These are phyloP conservation scores for Nicotiana otophora DNA, from an alignment of 257 asterid genomes.

Conservation along the genomic window DNA sequence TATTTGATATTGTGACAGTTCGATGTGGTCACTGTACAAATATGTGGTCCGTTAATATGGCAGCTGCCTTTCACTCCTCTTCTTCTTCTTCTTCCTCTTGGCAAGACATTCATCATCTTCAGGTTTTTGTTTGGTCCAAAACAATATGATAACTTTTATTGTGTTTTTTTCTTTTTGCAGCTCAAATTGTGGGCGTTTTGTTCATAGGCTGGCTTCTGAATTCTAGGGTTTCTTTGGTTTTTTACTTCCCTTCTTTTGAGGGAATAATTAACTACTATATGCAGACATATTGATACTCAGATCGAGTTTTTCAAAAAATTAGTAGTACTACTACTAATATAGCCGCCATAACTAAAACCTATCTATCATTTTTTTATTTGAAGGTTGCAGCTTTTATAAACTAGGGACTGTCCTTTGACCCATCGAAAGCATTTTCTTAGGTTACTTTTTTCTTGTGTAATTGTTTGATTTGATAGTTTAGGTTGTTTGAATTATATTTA, in stretches of 20 bases:
- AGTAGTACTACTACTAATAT: constrained; percentile 15
- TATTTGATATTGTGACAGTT: constrained; percentile 78
- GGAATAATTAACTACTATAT: constrained; percentile 19
- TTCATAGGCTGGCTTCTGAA: constrained; percentile 34
- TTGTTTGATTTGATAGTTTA: constrained; percentile 6
- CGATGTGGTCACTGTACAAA: constrained; percentile 90
- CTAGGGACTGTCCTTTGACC: neutral
- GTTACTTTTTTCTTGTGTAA: neutral
- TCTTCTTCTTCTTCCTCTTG: constrained; percentile 14
- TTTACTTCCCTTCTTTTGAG: constrained; percentile 38
- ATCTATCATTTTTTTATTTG: constrained; percentile 8
- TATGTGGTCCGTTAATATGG: constrained; percentile 87
- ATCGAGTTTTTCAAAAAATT: constrained; percentile 12
- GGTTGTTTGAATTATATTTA: constrained; percentile 8
- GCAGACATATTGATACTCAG: neutral
- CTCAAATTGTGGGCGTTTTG: constrained; percentile 52
- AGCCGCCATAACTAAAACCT: constrained; percentile 44
- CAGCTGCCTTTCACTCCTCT: constrained; percentile 62
- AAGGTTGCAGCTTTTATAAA: neutral
- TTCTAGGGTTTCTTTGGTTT: constrained; percentile 36
- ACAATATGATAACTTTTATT: neutral
- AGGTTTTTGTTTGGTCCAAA: neutral
- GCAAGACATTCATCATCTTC: constrained; percentile 46
- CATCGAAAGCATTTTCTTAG: neutral
- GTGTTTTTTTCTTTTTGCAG: constrained; percentile 13